A percentile compares a stretch with the other conserved stretches of the same genome.
Conservation (phyloP, 1,284 basidiomycete genomes). For the Trichosporon inkin region DNA sequence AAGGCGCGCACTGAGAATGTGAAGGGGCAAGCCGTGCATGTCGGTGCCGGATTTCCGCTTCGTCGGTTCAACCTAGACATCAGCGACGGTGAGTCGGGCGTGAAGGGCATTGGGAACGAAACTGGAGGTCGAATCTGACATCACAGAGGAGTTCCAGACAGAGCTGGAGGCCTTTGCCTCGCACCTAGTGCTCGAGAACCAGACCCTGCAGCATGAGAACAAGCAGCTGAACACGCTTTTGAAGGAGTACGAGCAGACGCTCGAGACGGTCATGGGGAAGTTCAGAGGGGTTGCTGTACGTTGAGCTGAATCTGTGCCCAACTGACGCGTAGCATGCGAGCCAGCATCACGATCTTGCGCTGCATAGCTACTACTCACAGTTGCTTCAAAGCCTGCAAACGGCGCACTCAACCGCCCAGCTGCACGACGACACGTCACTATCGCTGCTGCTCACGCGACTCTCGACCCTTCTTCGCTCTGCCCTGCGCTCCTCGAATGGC, state of each 20-base stretch:
- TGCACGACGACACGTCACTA: constrained; percentile 59
- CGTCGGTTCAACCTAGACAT: constrained; percentile 92
- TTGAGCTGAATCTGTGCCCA: constrained; percentile 23
- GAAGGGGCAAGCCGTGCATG: constrained; percentile 76
- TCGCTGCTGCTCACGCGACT: constrained; percentile 70
- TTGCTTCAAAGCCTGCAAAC: constrained; percentile 71
- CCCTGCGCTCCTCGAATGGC: constrained; percentile 67
- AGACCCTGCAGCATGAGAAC: constrained; percentile 85
- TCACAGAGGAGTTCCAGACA: constrained; percentile 80
- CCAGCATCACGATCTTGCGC: constrained; percentile 81
- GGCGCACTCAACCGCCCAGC: constrained; percentile 59
- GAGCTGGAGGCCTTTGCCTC: constrained; percentile 88
- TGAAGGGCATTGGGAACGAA: too few relatives aligned
- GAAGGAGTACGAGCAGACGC: constrained; percentile 90
- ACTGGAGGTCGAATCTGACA: neutral
- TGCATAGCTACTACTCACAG: constrained; percentile 86
- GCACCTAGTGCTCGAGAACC: constrained; percentile 89
- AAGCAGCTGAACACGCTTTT: constrained; percentile 81
- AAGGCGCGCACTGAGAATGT: constrained; percentile 70
- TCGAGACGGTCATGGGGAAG: constrained; percentile 95
- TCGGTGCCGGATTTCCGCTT: constrained; percentile 73
- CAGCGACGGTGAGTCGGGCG: constrained; percentile 63
- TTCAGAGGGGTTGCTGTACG: constrained; percentile 87
- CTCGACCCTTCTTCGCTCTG: constrained; percentile 64
- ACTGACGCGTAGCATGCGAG: constrained; percentile 68